Conservation (phyloP, 2,329 filamentous ascomycete genomes). For the Paramyrothecium sp. region DNA sequence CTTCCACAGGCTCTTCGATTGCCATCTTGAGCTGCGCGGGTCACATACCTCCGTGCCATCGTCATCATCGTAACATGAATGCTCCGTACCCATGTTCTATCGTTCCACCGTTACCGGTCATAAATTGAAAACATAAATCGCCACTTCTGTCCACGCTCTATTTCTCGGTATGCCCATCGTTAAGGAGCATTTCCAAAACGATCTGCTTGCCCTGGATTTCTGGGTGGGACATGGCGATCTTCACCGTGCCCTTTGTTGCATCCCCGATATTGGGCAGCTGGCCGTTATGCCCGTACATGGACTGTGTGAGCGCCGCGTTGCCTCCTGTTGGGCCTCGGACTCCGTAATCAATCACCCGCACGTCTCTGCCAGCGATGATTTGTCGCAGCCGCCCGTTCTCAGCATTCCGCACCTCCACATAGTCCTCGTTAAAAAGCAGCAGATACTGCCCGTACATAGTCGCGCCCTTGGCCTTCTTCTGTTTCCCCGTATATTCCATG, state of each 20-base stretch:
- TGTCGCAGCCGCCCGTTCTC: slow-evolving; percentile 92
- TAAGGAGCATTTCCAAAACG: slow-evolving; percentile 87
- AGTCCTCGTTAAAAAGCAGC: slow-evolving; percentile 91
- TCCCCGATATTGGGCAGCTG: slow-evolving; percentile 35
- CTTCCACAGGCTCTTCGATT: no score
- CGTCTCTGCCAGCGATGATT: slow-evolving; percentile 88
- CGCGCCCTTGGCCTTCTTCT: slow-evolving; percentile 73
- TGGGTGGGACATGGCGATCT: slow-evolving; percentile 94
- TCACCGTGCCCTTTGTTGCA: slow-evolving; percentile 72
- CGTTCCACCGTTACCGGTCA: background rate
- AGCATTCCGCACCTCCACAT: slow-evolving; percentile 94
- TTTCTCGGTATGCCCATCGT: slow-evolving; percentile 71
- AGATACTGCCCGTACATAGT: slow-evolving; percentile 92
- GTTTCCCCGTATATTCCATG: slow-evolving; percentile 97
- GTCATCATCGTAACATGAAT: background rate
- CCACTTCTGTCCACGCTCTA: slow-evolving; percentile 5
- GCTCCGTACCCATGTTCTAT: background rate
- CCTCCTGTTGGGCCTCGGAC: slow-evolving; percentile 60
- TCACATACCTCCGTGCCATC: no score
- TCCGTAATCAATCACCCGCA: slow-evolving; percentile 87
- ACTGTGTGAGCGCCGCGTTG: slow-evolving; percentile 33
- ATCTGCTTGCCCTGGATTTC: slow-evolving; percentile 82
- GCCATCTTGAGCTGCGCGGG: no score
- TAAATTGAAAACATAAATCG: background rate
- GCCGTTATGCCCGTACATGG: slow-evolving; percentile 31